These are phyloP conservation scores for Leucaena leucocephala DNA, from an alignment of 306 rosid genomes.

Conservation along the genomic window DNA sequence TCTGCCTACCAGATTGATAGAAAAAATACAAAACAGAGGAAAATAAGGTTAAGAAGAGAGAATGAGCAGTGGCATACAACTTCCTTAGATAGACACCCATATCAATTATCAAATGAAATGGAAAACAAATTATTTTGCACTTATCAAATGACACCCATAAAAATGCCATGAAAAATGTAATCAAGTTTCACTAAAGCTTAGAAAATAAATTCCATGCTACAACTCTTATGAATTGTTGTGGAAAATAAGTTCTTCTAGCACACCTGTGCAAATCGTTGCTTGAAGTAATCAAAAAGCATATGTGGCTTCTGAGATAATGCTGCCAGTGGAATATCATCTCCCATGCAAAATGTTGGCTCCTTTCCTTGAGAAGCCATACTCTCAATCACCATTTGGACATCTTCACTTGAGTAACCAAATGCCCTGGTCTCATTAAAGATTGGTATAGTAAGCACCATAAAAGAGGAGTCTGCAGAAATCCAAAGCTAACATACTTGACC, in stretches of 20 bases:
- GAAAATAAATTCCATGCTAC: conserved; percentile 11
- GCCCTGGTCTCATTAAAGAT: conserved; percentile 74
- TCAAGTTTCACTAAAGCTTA: not conserved
- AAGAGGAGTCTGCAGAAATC: conserved; percentile 31
- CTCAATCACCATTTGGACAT: conserved; percentile 98
- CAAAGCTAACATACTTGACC: conserved; percentile 33
- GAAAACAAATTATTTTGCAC: conserved; percentile 8
- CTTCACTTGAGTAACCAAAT: conserved; percentile 98
- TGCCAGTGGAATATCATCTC: conserved; percentile 95
- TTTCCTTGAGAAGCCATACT: conserved; percentile 97
- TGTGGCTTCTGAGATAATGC: conserved; percentile 90
- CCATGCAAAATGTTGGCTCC: conserved; percentile 99
- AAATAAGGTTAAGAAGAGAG: conserved; percentile 22
- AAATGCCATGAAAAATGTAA: conserved; percentile 1
- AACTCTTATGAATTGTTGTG: conserved; percentile 12
- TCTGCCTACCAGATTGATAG: not conserved
- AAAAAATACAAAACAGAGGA: not conserved
- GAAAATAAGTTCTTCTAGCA: conserved; percentile 31
- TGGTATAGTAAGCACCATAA: conserved; percentile 39
- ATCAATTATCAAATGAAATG: not conserved
- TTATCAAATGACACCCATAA: not conserved
- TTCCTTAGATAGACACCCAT: not conserved
- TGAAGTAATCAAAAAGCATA: conserved; percentile 92
- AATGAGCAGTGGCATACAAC: conserved; percentile 14
- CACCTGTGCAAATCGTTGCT: conserved; percentile 99